These are phyloP conservation scores for Hagleromyces aurorensis DNA, from an alignment of 805 yeast species.

Conservation along the genomic window DNA sequence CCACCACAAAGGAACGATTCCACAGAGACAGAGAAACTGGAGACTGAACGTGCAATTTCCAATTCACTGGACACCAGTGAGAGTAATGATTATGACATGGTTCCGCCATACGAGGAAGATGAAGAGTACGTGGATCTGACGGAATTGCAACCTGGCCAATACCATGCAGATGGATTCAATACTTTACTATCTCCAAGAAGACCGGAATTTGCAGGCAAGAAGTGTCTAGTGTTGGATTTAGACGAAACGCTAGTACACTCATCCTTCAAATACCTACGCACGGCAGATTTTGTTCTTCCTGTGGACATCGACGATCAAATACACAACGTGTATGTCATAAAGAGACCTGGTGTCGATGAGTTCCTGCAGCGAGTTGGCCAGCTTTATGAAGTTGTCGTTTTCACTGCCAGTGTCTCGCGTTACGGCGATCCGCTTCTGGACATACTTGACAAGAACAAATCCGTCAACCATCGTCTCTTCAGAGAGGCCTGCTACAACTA, in stretches of 20 bases:
- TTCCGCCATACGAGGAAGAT: constrained; percentile 19
- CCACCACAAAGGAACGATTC: constrained; percentile 1
- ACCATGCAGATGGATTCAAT: constrained; percentile 55
- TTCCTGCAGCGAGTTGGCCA: constrained; percentile 77
- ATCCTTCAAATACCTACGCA: constrained; percentile 81
- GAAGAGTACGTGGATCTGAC: constrained; percentile 49
- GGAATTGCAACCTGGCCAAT: constrained; percentile 64
- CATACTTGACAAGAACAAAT: constrained; percentile 65
- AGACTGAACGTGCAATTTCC: constrained; percentile 5
- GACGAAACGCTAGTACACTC: constrained; percentile 97
- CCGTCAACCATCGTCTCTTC: constrained; percentile 85
- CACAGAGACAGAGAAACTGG: constrained; percentile 1
- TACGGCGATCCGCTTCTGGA: constrained; percentile 95
- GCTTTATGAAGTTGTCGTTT: constrained; percentile 88
- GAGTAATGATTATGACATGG: constrained; percentile 18
- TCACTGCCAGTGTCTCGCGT: constrained; percentile 91
- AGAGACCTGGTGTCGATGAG: constrained; percentile 97
- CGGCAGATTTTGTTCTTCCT: constrained; percentile 95
- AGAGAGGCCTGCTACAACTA: constrained; percentile 91
- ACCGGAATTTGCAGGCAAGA: constrained; percentile 46
- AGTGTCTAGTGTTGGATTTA: constrained; percentile 83
- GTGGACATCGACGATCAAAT: constrained; percentile 90
- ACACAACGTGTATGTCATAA: constrained; percentile 92
- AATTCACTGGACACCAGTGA: constrained; percentile 14
- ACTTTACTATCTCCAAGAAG: constrained; percentile 50